Conservation (phyloP, 352 stramenopile species). For the Phytophthora europaea region DNA sequence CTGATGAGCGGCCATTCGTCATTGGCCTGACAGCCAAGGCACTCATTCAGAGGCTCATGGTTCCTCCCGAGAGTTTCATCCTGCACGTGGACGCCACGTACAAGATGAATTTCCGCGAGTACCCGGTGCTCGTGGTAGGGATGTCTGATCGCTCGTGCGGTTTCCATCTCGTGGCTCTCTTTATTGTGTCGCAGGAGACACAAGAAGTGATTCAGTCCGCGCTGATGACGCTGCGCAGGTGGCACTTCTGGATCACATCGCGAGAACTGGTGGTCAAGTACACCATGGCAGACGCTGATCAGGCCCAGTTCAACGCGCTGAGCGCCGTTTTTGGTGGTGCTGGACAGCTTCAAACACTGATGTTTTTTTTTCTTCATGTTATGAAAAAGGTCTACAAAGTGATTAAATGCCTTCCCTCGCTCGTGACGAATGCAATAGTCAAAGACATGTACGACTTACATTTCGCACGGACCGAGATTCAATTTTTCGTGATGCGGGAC, state of each 20-base stretch:
- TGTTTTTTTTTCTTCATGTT: slow-evolving; percentile 30
- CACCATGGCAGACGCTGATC: slow-evolving; percentile 26
- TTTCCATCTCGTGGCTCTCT: neutral
- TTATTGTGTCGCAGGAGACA: neutral
- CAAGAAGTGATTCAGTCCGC: too few species aligned
- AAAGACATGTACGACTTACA: slow-evolving; percentile 34
- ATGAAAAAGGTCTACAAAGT: slow-evolving; percentile 22
- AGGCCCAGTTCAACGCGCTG: neutral
- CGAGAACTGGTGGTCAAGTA: neutral
- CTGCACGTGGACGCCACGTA: neutral
- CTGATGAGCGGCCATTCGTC: neutral
- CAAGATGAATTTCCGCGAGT: neutral
- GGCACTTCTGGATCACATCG: neutral
- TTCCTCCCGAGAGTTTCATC: neutral
- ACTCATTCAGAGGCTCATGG: neutral
- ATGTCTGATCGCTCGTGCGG: neutral
- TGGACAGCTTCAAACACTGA: neutral
- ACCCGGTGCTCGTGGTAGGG: slow-evolving; percentile 1
- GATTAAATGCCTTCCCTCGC: slow-evolving; percentile 3
- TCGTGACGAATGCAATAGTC: neutral
- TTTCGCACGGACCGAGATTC: slow-evolving; percentile 9
- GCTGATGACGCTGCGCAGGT: neutral
- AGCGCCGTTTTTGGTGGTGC: neutral
- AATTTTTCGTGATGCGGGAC: slow-evolving; percentile 4
- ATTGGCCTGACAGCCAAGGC: neutral